Evolutionary conservation across 768 basidiomycete genomes (phyloP).

Genomic region (Guyanaporus albipodus): DNA sequence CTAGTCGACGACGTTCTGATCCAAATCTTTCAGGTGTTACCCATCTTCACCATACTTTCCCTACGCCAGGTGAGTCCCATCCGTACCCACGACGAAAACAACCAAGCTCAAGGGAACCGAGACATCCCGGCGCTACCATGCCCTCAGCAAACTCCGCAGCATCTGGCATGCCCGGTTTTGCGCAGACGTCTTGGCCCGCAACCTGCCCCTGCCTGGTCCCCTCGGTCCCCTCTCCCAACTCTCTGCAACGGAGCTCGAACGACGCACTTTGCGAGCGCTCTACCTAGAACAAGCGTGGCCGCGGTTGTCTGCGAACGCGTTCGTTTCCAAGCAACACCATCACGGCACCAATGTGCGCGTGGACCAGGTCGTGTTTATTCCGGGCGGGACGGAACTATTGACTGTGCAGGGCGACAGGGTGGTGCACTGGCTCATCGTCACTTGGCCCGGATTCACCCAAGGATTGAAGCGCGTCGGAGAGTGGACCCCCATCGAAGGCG

Average conservation of each 20-base stretch:
- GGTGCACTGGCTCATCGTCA: constrained; percentile 22
- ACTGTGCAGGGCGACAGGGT: constrained; percentile 26
- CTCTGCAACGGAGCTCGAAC: constrained; percentile 22
- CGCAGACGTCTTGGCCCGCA: constrained; percentile 18
- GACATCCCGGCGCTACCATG: constrained; percentile 29
- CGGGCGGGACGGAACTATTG: constrained; percentile 24
- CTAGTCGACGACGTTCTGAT: constrained; percentile 28
- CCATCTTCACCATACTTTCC: constrained; percentile 18
- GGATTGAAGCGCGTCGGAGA: constrained; percentile 19
- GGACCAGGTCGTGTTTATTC: constrained; percentile 27
- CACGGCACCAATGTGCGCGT: constrained; percentile 2
- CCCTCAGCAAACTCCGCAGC: constrained; percentile 23
- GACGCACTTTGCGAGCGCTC: constrained; percentile 28
- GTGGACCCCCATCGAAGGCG: constrained; percentile 15
- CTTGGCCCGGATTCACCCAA: constrained; percentile 8
- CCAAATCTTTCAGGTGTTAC: constrained; percentile 12
- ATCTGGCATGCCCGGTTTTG: constrained; percentile 24
- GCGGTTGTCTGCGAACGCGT: constrained; percentile 9
- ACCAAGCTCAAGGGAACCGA: constrained; percentile 3
- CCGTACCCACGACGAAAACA: neutral
- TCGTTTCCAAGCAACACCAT: constrained; percentile 5
- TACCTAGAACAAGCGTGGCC: constrained; percentile 23
- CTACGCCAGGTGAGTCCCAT: constrained; percentile 21
- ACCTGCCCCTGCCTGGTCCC: constrained; percentile 21
- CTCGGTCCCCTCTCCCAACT: constrained; percentile 8